Conservation (phyloP, 176 grass and related monocot species). For the Zea mays region DNA sequence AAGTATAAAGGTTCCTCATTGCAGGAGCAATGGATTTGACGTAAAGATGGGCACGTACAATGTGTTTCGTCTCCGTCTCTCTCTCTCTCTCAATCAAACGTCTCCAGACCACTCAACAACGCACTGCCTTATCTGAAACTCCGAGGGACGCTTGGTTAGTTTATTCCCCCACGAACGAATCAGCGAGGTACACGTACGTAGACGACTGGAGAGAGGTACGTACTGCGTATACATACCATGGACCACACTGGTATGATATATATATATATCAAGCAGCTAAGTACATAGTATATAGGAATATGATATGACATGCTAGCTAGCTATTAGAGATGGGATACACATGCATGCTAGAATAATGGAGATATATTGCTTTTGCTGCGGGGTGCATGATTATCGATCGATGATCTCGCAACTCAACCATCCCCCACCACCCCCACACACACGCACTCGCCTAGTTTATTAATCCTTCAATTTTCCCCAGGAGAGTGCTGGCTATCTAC, state of each 20-base stretch:
- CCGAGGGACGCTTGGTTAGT: conserved; percentile 8
- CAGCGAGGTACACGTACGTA: conserved; percentile 35
- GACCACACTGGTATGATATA: no score
- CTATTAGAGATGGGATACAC: conserved; percentile 24
- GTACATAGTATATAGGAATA: not conserved
- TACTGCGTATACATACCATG: no score
- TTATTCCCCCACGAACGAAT: conserved; percentile 33
- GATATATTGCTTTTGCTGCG: conserved; percentile 32
- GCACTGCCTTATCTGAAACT: conserved; percentile 21
- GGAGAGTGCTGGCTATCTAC: conserved; percentile 28
- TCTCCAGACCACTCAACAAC: conserved; percentile 24
- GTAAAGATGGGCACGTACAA: conserved; percentile 41
- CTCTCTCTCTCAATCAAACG: conserved; percentile 13
- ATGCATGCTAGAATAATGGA: conserved; percentile 24
- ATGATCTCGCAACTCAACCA: not conserved
- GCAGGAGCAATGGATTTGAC: conserved; percentile 41
- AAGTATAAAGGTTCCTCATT: conserved; percentile 14
- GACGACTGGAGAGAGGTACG: not conserved
- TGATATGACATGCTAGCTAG: not conserved
- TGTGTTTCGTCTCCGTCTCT: conserved; percentile 29
- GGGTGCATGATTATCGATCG: conserved; percentile 30
- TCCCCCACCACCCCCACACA: conserved; percentile 41
- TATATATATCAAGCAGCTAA: not conserved
- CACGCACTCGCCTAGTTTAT: conserved; percentile 28
- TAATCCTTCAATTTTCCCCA: conserved; percentile 29